Evolutionary conservation across 768 basidiomycete species (phyloP), one percentile per base, ranked within the genome.

Genomic region (Lactarius vividus): DNA sequence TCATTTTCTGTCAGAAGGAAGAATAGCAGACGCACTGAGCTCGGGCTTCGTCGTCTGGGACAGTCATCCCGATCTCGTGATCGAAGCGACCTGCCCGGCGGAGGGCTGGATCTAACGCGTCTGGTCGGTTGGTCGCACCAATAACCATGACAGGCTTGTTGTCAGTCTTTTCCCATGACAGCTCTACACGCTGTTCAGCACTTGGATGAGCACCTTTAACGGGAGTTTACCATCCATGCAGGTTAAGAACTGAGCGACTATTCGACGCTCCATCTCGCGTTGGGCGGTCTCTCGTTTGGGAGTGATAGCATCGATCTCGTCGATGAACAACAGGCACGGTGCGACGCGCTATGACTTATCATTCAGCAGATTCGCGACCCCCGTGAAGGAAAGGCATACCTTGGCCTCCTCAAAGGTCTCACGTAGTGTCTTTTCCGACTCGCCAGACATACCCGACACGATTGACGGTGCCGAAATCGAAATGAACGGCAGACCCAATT

Each of bases 351-450:
- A 71, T 13, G 62, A 29, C 18, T 33, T 13, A 11, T 20, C 4
- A 10, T 31, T 46, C 33, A 56, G 10, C 11, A 4, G 18, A n/a
- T 11, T 49, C 31, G 9, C 13, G 15, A 37, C 33, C 2, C 0
- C 29, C 29, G 1, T 4, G 2, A 20, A 6, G 37, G 4, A 5
- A n/a, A 20, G 52, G 75, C 80, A 4, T 37, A 94, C 94, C 79
- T 94, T 96, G 7, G 97, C 97, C 75, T 98, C 96, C 35, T 97
- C 96, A 73, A 99, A 98, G 0, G 94, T 95, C 73, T 98, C 96
- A 49, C 97, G 80, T 5, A 99, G 78, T 0, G 94, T 96, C 80
- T 96, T 98, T 75, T 99, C 97, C 0, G 94, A 96, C 76, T 99
- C 97, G 54, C 97, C 97, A 0, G 94, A 97, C 94, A 98, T 97